Evolutionary conservation across 78 protist species (phyloP), one percentile per base, ranked within the genome.

Genomic region (Guillardia theta): DNA sequence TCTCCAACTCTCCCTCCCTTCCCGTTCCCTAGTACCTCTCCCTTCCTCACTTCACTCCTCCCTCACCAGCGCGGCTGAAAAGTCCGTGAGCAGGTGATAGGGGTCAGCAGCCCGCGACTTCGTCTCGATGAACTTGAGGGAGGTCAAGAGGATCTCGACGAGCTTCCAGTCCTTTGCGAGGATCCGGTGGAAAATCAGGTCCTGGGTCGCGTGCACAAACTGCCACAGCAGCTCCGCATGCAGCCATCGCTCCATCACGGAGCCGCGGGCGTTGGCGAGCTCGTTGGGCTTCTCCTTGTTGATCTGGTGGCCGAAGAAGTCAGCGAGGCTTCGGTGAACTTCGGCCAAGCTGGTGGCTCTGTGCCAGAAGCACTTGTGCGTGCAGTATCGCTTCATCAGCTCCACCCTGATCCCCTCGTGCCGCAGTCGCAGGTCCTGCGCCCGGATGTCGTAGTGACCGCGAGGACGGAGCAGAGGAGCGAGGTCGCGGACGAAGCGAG

Each of bases 281-380:
- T 15, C 10, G 41, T 12, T 12, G n/a, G 83, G 83, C 41, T 36
- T 70, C 4, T 36, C 46, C 0, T 24, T 9, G 27, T 58, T 30
- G 70, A 58, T 24, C 27, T 27, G 4, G 70, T 30, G 70, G 39
- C 21, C 39, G 70, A 27, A 58, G 70, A 58, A 58, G 27, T 30
- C 39, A 24, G 70, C 70, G 70, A 58, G 21, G 70, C 27, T 24
- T 24, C 27, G 70, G 70, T 58, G 70, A 24, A 58, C 70, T 30
- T 58, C 39, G 70, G 27, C 39, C 70, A 58, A 27, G 70, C 70
- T 58, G 70, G 36, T 70, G 36, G 83, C 33, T 36, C 83, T 36
- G 41, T 70, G 83, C 83, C 83, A 70, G 83, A 70, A 70, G 83
- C 83, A 70, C 46, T 43, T 36, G 41, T 70, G 83, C 41, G 83